Conservation (phyloP, 768 basidiomycete species). For the Suillus americanus region DNA sequence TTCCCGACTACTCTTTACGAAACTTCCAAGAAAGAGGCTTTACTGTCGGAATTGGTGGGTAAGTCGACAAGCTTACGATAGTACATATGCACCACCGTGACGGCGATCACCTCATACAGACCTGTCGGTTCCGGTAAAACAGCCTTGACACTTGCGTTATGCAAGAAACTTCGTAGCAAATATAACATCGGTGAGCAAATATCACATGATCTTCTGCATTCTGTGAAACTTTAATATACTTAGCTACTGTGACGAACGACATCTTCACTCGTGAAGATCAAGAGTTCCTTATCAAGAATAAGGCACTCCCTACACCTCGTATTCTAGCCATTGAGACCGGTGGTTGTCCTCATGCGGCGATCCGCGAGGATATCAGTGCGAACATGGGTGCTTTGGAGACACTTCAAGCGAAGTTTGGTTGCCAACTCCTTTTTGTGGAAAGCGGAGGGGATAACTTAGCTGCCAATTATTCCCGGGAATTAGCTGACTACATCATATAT, state of each 20-base stretch:
- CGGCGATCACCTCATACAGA: conserved; percentile 38
- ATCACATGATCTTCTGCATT: conserved; percentile 1
- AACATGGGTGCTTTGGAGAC: conserved; percentile 96
- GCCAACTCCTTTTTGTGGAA: conserved; percentile 92
- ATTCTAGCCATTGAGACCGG: conserved; percentile 98
- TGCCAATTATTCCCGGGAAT: conserved; percentile 93
- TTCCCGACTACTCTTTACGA: conserved; percentile 81
- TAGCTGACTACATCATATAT: conserved; percentile 97
- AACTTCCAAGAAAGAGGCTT: conserved; percentile 94
- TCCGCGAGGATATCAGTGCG: conserved; percentile 96
- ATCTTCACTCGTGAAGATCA: conserved; percentile 99
- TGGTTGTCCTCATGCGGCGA: conserved; percentile 97
- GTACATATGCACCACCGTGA: neutral
- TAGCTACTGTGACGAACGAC: conserved; percentile 98
- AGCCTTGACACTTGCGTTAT: conserved; percentile 87
- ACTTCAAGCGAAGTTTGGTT: conserved; percentile 86
- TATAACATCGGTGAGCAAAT: conserved; percentile 82
- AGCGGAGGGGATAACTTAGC: conserved; percentile 97
- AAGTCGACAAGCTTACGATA: conserved; percentile 25
- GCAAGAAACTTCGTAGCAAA: conserved; percentile 72
- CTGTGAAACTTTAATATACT: conserved; percentile 13
- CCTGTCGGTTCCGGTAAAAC: conserved; percentile 99
- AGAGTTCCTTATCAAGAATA: conserved; percentile 93
- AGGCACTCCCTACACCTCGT: conserved; percentile 78
- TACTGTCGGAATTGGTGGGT: conserved; percentile 99